A percentile compares a stretch with the other conserved stretches of the same genome.
These are phyloP conservation scores for Neonectria sp. DNA, from an alignment of 2,329 filamentous ascomycete genomes.

Conservation along the genomic window DNA sequence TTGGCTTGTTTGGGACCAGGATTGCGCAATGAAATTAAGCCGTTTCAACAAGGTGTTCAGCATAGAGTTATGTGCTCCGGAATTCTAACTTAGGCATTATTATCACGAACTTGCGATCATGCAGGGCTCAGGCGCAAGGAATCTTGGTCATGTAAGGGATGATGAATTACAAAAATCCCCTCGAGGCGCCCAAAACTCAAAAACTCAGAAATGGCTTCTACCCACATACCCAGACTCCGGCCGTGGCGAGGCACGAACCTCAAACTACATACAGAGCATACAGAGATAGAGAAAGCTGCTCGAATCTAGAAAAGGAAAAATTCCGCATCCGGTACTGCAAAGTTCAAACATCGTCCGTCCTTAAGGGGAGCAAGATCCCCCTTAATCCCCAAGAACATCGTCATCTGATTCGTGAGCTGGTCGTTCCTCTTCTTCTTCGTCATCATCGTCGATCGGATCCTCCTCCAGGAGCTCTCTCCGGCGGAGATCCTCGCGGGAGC, in stretches of 20 bases:
- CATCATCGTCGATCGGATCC: constrained; percentile 58
- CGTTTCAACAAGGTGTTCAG: neutral
- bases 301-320: constrained; percentile 33
- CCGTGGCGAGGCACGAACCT: constrained; percentile 32
- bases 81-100: constrained; percentile 15
- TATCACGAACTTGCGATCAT: constrained; percentile 1
- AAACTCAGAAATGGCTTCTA: constrained; percentile 34
- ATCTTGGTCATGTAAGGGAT: constrained; percentile 21
- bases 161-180: constrained; percentile 34
- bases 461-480: constrained; percentile 69
- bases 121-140: constrained; percentile 19
- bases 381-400: constrained; percentile 62
- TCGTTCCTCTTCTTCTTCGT: constrained; percentile 50
- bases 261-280: constrained; percentile 35
- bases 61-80: constrained; percentile 7
- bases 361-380: constrained; percentile 11
- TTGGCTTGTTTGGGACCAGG: constrained; percentile 75
- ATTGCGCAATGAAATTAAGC: constrained; percentile 55
- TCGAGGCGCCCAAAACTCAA: constrained; percentile 32
- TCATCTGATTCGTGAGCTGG: constrained; percentile 59
- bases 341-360: constrained; percentile 29
- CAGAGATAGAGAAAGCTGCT: constrained; percentile 17
- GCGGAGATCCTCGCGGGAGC: constrained; percentile 70
- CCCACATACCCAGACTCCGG: constrained; percentile 45
- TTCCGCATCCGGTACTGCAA: constrained; percentile 26